Evolutionary conservation across 2,329 filamentous ascomycete genomes (phyloP), one percentile per base, ranked within the genome.

Genomic region (Monosporascus sp.): DNA sequence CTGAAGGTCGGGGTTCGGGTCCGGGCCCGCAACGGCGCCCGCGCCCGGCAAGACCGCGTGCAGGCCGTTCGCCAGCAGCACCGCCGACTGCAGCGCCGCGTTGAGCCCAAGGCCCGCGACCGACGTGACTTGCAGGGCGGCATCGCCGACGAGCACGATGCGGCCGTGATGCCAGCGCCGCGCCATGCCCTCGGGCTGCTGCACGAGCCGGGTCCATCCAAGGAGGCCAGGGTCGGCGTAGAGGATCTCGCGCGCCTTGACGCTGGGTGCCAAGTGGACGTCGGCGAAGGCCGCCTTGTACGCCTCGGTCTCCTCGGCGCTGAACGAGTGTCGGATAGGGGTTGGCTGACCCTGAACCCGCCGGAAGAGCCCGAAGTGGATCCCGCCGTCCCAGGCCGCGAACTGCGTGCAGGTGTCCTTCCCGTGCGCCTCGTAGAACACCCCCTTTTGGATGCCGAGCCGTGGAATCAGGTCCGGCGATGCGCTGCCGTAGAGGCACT

Each of bases 141-240:
- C 25, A n/a, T 48, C 47, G 47, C 47, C 47, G 15, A 38, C 2
- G 11, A 48, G 18, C 47, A 18, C 47, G 31, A 48, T 25, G 31
- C 47, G 47, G 27, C 47, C 47, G 17, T 18, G 22, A 8, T 20
- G n/a, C 47, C 47, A 38, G 25, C 47, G 31, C 31, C 15, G 17
- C 27, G 47, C 47, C 14, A 48, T 17, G 31, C 47, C 47, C 31
- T 48, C 47, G 31, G 47, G 47, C 47, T 48, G 47, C 47, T 37
- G 31, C 17, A 38, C 47, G 9, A 48, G 47, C 14, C 37, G 47
- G 7, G 24, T 17, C 47, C 47, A 38, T 17, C 11, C 31, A 11
- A 5, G 31, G 9, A 14, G 31, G 31, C 31, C 31, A 11, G 31
- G 31, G 11, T 35, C 31, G 31, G 9, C 9, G 31, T 35, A 35